phyloP scores from a whole-genome alignment of 805 yeast genomes.

The Candida incommunis region DNA sequence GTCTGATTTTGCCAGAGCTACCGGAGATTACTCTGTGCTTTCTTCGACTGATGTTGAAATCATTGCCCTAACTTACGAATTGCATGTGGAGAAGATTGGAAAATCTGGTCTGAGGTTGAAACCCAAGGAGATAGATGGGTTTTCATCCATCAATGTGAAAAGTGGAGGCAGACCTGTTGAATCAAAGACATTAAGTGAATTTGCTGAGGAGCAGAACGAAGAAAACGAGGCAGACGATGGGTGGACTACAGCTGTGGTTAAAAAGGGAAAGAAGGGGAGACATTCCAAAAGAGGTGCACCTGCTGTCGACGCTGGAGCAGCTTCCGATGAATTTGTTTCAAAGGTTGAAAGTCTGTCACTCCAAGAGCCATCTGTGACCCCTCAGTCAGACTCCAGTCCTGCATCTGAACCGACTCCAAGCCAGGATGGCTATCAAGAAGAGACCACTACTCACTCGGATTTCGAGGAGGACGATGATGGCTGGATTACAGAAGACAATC shows the following conservation, averaged over 20 bases:
- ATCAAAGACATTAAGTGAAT: slow-evolving; percentile 3
- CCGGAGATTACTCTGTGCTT: slow-evolving; percentile 85
- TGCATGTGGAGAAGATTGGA: slow-evolving; percentile 20
- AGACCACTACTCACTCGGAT: slow-evolving; percentile 32
- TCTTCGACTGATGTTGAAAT: slow-evolving; percentile 88
- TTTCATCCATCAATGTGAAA: slow-evolving; percentile 2
- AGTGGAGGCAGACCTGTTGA: slow-evolving; percentile 5
- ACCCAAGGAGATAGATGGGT: slow-evolving; percentile 8
- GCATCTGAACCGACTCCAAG: neutral
- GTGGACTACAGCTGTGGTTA: slow-evolving; percentile 8
- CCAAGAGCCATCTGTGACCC: neutral
- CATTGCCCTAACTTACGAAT: slow-evolving; percentile 79
- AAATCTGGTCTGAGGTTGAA: slow-evolving; percentile 5
- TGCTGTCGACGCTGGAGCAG: slow-evolving; percentile 5
- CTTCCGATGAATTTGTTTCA: neutral
- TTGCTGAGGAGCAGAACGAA: slow-evolving; percentile 1
- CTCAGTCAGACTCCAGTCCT: slow-evolving; percentile 1
- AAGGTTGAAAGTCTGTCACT: neutral
- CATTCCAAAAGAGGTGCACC: slow-evolving; percentile 5
- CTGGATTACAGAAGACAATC: slow-evolving; percentile 88
- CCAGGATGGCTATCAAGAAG: slow-evolving; percentile 5
- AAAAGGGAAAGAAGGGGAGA: slow-evolving; percentile 5
- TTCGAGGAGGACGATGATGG: slow-evolving; percentile 74
- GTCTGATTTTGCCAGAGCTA: slow-evolving; percentile 60
- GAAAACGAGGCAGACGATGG: slow-evolving; percentile 10